phyloP scores from a whole-genome alignment of 2,329 filamentous ascomycete species.

The Fusarium heterosporum region DNA sequence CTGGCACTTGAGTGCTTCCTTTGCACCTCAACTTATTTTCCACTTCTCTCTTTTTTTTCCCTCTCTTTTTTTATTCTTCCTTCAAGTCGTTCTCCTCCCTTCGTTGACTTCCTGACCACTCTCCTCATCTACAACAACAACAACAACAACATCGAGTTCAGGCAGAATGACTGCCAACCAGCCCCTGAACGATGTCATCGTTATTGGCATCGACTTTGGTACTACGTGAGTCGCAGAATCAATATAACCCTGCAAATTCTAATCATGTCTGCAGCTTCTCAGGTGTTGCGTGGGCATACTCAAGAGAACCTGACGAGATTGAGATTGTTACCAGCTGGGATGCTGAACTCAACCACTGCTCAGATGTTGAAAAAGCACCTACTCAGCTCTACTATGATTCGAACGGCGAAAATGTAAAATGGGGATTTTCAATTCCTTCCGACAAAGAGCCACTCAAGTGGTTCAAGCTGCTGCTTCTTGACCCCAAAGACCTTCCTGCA shows the following conservation, averaged over 20 bases:
- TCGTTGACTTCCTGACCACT: not conserved
- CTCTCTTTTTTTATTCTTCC: not conserved
- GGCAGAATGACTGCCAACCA: conserved; percentile 6
- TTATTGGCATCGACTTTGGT: conserved; percentile 61
- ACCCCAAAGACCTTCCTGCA: conserved; percentile 47
- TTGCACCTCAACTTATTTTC: not conserved
- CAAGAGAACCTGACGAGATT: conserved; percentile 41
- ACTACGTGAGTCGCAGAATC: conserved; percentile 54
- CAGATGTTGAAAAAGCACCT: conserved; percentile 51
- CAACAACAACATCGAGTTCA: too few species aligned
- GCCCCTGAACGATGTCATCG: conserved; percentile 39
- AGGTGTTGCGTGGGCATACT: conserved; percentile 55
- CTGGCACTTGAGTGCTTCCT: not conserved
- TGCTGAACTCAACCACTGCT: conserved; percentile 34
- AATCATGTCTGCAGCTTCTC: conserved; percentile 48
- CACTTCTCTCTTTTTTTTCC: too few species aligned
- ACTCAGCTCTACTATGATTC: conserved; percentile 41
- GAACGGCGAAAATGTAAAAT: conserved; percentile 10
- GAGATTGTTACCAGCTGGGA: conserved; percentile 52
- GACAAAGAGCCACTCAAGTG: conserved; percentile 49
- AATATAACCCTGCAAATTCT: not conserved
- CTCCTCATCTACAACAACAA: too few species aligned
- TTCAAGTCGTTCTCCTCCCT: not conserved
- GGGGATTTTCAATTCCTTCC: conserved; percentile 50
- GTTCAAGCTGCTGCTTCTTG: conserved; percentile 58